These are phyloP conservation scores for Geranium brycei DNA, from an alignment of 345 rosid genomes.

Conservation along the genomic window DNA sequence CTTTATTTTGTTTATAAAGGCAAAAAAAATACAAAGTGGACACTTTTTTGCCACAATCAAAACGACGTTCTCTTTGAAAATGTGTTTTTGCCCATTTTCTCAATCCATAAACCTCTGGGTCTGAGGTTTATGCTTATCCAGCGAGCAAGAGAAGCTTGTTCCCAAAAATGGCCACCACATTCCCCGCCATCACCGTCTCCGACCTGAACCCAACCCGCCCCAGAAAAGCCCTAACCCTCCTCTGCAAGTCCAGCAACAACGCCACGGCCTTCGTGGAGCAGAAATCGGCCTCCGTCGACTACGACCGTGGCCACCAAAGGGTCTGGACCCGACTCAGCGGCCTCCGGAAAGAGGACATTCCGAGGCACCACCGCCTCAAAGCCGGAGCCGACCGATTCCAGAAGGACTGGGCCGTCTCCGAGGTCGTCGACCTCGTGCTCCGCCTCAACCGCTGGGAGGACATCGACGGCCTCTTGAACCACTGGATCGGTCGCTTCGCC, in stretches of 20 bases:
- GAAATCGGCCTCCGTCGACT: constrained; percentile 54
- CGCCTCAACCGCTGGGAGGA: constrained; percentile 44
- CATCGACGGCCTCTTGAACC: constrained; percentile 51
- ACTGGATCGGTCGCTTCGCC: constrained; percentile 81
- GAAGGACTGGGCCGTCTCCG: constrained; percentile 75
- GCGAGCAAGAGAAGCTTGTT: neutral
- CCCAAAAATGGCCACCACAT: neutral
- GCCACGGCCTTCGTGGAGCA: constrained; percentile 34
- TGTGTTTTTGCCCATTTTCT: too few species aligned
- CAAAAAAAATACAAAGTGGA: too few species aligned
- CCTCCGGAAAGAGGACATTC: constrained; percentile 45
- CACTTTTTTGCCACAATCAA: too few species aligned
- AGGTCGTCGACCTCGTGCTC: constrained; percentile 43
- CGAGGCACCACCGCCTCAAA: constrained; percentile 43
- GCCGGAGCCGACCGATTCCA: constrained; percentile 64
- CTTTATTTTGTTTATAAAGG: too few species aligned
- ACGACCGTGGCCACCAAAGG: constrained; percentile 57
- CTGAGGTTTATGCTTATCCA: too few species aligned
- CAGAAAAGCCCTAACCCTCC: constrained; percentile 5
- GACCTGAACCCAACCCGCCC: neutral
- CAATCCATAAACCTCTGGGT: too few species aligned
- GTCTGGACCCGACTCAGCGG: constrained; percentile 54
- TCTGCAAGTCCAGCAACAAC: constrained; percentile 21
- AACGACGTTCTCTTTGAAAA: too few species aligned
- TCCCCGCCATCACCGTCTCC: neutral